phyloP scores from a whole-genome alignment of 2,329 filamentous ascomycete species.

The Aspergillus quadrilineatus region DNA sequence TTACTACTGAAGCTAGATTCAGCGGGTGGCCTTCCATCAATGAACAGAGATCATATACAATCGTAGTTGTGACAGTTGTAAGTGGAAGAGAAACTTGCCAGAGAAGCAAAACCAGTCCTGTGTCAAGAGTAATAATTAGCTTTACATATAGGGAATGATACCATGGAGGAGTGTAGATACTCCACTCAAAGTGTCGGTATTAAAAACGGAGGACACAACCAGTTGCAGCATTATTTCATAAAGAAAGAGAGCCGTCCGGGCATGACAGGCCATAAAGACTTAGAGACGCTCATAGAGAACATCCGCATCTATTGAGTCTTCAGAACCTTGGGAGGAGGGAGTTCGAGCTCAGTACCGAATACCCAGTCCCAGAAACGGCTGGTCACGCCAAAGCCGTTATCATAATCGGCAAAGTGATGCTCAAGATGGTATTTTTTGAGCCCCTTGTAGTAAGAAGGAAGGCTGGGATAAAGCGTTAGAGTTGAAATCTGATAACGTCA shows the following conservation, averaged over 20 bases:
- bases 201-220: slow-evolving; percentile 3
- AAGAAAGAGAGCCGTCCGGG: neutral
- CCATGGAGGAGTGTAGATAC: slow-evolving; percentile 3
- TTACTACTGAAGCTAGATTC: neutral
- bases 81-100: neutral
- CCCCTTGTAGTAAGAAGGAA: slow-evolving; percentile 83
- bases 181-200: slow-evolving; percentile 3
- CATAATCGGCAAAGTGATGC: slow-evolving; percentile 97
- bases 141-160: slow-evolving; percentile 10
- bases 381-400: slow-evolving; percentile 95
- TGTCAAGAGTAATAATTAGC: neutral
- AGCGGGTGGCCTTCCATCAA: slow-evolving; percentile 5
- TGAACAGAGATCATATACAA: slow-evolving; percentile 25
- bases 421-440: slow-evolving; percentile 97
- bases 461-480: slow-evolving; percentile 41
- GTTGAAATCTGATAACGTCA: slow-evolving; percentile 14
- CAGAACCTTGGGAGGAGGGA: slow-evolving; percentile 34
- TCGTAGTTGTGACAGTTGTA: slow-evolving; percentile 7
- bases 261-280: neutral
- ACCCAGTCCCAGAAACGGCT: slow-evolving; percentile 93
- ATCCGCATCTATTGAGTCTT: slow-evolving; percentile 35
- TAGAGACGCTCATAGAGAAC: neutral
- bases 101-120: neutral
- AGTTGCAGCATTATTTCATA: slow-evolving; percentile 20
- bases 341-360: slow-evolving; percentile 80